Percentiles rank a stretch among this genome's conserved stretches.
Evolutionary conservation across 2,329 filamentous ascomycete species (phyloP).

Genomic region (Gaeumannomyces tritici): DNA sequence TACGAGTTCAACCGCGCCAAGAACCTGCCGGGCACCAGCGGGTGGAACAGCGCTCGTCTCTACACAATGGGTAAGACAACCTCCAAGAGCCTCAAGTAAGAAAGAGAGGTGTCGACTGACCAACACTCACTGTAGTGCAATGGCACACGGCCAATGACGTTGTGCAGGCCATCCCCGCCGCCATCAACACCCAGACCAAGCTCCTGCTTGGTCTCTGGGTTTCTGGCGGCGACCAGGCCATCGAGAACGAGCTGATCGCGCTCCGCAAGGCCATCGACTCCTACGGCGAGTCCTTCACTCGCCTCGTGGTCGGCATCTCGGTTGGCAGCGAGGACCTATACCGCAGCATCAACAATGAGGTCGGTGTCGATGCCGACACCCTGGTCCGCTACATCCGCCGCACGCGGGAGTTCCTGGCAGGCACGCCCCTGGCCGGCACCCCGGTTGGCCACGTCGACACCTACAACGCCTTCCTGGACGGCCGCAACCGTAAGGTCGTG

Average conservation of each 20-base stretch:
- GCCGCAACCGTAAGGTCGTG: constrained; percentile 48
- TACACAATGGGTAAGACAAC: constrained; percentile 57
- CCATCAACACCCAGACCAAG: constrained; percentile 46
- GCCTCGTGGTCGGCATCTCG: constrained; percentile 52
- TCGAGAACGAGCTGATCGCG: constrained; percentile 48
- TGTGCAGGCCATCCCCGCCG: constrained; percentile 68
- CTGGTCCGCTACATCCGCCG: constrained; percentile 57
- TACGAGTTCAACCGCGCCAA: constrained; percentile 34
- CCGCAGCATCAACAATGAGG: constrained; percentile 48
- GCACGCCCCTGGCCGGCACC: constrained; percentile 30
- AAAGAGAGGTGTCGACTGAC: constrained; percentile 9
- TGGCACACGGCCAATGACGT: constrained; percentile 58
- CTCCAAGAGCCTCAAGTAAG: neutral
- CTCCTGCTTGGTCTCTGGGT: constrained; percentile 58
- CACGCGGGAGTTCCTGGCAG: constrained; percentile 46
- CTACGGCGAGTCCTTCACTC: constrained; percentile 38
- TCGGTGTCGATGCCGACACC: constrained; percentile 47
- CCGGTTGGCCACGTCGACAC: constrained; percentile 59
- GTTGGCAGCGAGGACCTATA: constrained; percentile 61
- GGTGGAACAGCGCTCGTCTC: constrained; percentile 50
- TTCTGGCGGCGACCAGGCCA: constrained; percentile 38
- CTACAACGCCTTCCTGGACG: constrained; percentile 52
- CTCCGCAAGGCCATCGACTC: constrained; percentile 43
- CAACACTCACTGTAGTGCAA: neutral
- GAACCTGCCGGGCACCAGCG: constrained; percentile 34